phyloP scores from a whole-genome alignment of 2,329 filamentous ascomycete genomes.

The Graphilbum ipis-grandicollis region DNA sequence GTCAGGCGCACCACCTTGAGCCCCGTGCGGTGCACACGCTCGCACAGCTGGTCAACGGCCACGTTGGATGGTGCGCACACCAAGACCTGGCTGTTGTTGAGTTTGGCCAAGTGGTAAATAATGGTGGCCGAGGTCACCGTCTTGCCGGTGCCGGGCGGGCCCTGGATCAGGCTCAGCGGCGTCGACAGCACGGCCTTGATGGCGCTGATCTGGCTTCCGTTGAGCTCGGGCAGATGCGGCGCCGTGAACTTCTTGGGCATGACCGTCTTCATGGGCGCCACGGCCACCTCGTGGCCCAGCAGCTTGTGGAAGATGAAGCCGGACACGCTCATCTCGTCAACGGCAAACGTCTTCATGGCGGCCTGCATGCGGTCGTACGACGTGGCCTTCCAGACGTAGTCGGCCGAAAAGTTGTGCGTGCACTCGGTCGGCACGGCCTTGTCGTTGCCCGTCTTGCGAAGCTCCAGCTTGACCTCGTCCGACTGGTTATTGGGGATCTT shows the following conservation, averaged over 20 bases:
- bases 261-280: constrained; percentile 87
- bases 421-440: constrained; percentile 92
- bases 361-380: constrained; percentile 99
- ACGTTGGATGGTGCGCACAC: constrained; percentile 98
- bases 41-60: constrained; percentile 92
- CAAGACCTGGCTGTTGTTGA: constrained; percentile 84
- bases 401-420: constrained; percentile 93
- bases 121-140: constrained; percentile 97
- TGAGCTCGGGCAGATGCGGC: constrained; percentile 83
- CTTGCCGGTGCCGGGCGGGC: constrained; percentile 92
- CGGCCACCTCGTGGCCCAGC: constrained; percentile 83
- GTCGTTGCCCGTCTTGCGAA: constrained; percentile 87
- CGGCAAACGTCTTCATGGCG: constrained; percentile 97
- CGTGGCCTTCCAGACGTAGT: constrained; percentile 99
- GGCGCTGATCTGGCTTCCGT: constrained; percentile 87
- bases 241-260: constrained; percentile 95
- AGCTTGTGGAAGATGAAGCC: constrained; percentile 98
- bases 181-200: constrained; percentile 92
- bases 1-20: constrained; percentile 94
- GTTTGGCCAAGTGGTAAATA: constrained; percentile 92
- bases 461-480: constrained; percentile 87
- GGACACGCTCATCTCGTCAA: constrained; percentile 95
- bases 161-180: constrained; percentile 88
- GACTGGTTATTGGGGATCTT: constrained; percentile 99
- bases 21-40: constrained; percentile 86